Evolutionary conservation across 2,329 filamentous ascomycete species (phyloP).

Genomic region (Fusarium pseudoanthophilum): DNA sequence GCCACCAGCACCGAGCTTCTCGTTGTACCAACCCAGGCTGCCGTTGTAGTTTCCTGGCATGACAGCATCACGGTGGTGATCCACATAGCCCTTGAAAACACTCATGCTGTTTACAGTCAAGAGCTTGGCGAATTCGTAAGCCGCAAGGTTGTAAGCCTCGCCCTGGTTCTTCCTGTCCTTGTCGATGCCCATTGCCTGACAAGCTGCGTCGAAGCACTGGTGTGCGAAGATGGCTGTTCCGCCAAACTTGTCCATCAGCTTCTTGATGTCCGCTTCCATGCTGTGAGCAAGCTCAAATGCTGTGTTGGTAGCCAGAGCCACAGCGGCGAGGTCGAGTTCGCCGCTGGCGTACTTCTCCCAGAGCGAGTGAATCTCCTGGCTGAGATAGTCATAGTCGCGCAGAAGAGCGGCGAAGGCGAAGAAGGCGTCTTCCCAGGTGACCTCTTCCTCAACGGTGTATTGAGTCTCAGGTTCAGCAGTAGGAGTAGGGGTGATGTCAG

Average conservation of each 20-base stretch:
- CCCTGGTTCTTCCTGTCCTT: background rate
- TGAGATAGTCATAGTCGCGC: constrained; percentile 10
- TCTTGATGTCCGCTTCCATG: constrained; percentile 59
- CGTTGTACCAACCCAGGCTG: constrained; percentile 34
- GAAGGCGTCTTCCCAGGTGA: constrained; percentile 8
- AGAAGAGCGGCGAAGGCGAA: constrained; percentile 28
- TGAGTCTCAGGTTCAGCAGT: background rate
- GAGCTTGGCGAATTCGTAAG: background rate
- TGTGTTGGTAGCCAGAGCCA: constrained; percentile 32
- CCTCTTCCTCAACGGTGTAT: constrained; percentile 24
- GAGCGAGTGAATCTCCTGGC: constrained; percentile 10
- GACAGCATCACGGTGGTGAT: accelerated
- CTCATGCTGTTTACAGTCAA: constrained; percentile 8
- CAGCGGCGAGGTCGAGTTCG: constrained; percentile 31
- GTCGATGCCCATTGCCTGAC: constrained; percentile 3
- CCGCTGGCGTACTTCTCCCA: constrained; percentile 12
- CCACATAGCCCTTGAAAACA: background rate
- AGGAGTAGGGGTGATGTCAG: background rate
- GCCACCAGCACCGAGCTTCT: background rate
- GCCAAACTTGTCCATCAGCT: constrained; percentile 17
- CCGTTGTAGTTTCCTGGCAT: constrained; percentile 29
- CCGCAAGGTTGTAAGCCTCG: constrained; percentile 15
- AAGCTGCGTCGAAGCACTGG: background rate
- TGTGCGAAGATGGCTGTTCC: background rate
- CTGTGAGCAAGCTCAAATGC: constrained; percentile 35